Percentiles rank a stretch among this genome's conserved stretches.
Conservation (phyloP, 148 eudicot species). For the Amaranthus hypochondriacus region DNA sequence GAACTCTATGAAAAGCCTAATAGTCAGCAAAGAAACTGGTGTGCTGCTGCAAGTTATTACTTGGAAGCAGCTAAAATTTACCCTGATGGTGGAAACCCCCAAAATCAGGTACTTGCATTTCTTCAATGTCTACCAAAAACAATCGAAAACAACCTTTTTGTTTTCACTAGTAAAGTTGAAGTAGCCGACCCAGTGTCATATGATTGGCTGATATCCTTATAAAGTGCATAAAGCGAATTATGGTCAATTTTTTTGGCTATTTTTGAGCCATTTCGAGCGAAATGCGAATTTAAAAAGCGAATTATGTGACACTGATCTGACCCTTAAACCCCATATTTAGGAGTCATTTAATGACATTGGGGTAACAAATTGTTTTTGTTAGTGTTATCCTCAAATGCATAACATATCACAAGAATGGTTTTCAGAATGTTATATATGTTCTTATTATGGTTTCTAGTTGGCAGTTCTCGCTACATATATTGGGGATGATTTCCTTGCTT, state of each 20-base stretch:
- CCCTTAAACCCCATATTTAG: too few relatives aligned
- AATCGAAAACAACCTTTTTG: too few relatives aligned
- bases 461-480: constrained; percentile 77
- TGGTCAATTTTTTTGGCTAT: too few relatives aligned
- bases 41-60: constrained; percentile 64
- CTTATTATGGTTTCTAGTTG: constrained; percentile 51
- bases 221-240: too few relatives aligned
- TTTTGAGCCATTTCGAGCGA: too few relatives aligned
- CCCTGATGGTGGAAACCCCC: constrained; percentile 95
- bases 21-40: constrained; percentile 51
- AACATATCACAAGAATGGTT: constrained; percentile 1
- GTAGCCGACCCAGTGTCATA: too few relatives aligned
- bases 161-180: too few relatives aligned
- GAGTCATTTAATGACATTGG: too few relatives aligned
- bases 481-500: constrained; percentile 78
- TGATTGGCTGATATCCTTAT: too few relatives aligned
- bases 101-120: constrained; percentile 70
- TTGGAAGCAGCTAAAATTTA: constrained; percentile 62
- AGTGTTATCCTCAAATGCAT: neutral
- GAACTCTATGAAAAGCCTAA: constrained; percentile 56
- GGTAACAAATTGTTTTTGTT: too few relatives aligned
- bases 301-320: too few relatives aligned
- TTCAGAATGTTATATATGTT: constrained; percentile 19
- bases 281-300: too few relatives aligned
- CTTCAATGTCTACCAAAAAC: neutral